Percentiles rank a stretch among this genome's conserved stretches.
Evolutionary conservation across 768 basidiomycete species (phyloP).

Genomic region (Ramaria rubella): DNA sequence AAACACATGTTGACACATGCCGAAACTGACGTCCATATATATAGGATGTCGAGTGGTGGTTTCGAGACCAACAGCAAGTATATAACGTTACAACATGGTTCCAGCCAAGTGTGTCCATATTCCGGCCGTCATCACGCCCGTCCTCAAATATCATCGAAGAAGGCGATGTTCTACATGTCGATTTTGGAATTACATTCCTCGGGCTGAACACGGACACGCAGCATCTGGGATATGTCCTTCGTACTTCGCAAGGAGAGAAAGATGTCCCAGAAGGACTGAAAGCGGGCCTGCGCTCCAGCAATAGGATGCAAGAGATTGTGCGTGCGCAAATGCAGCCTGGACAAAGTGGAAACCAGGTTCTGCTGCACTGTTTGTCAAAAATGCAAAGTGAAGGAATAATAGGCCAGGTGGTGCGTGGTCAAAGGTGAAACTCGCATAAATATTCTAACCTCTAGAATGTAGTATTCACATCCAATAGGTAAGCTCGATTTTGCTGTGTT

Average conservation of each 20-base stretch:
- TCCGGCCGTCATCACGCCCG: conserved; percentile 36
- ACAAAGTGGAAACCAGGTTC: conserved; percentile 41
- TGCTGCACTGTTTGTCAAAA: conserved; percentile 33
- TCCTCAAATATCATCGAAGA: conserved; percentile 35
- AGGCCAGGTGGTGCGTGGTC: conserved; percentile 31
- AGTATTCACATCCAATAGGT: conserved; percentile 45
- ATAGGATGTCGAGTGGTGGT: conserved; percentile 51
- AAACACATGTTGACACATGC: neutral
- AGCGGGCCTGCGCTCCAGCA: conserved; percentile 39
- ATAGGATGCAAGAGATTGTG: conserved; percentile 47
- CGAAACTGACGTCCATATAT: neutral
- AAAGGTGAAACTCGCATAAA: neutral
- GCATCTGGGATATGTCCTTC: conserved; percentile 50
- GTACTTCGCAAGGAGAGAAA: conserved; percentile 31
- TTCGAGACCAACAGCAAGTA: conserved; percentile 43
- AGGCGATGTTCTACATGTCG: conserved; percentile 48
- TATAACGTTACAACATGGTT: conserved; percentile 46
- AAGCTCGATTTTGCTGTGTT: neutral
- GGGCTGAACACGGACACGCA: conserved; percentile 51
- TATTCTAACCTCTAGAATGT: neutral
- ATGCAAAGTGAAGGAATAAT: conserved; percentile 41
- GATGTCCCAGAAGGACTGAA: conserved; percentile 38
- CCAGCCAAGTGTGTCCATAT: conserved; percentile 44
- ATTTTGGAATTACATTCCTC: conserved; percentile 50
- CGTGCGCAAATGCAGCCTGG: conserved; percentile 39